Base-by-base conservation (phyloP, 352 stramenopile genomes). In the Pythium aristosporum region DNA sequence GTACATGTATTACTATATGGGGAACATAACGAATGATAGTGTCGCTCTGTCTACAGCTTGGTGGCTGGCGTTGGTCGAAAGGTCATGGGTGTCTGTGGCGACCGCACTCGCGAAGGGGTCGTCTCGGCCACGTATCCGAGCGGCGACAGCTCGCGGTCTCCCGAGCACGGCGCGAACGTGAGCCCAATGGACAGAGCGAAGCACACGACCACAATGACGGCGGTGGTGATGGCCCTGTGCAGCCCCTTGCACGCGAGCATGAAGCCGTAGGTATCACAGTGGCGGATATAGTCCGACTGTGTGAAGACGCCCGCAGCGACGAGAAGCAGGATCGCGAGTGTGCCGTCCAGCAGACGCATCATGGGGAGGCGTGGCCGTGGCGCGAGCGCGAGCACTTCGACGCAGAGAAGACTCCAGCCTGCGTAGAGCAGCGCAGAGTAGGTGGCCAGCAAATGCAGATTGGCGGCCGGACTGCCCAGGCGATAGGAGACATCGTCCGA, bases 191-290 rank as follows among this genome's bases (percentile, higher is more conserved):
- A 56, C 20, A n/a, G 43, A 25, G 16, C 36, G n/a, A 67, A 57
- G n/a, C 49, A 46, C 52, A 56, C 41, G 8, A 52, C 23, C 52
- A 52, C 48, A 11, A 59, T 2, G 52, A 44, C 50, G 15, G 46
- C 44, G 11, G 53, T 16, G 28, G n/a, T 23, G 11, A 62, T 36
- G 41, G 61, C 46, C 6, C 30, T 15, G n/a, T 23, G 9, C 10
- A 67, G 51, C 25, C 36, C 57, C 36, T 36, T 28, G 52, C 61
- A 67, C 28, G 25, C 41, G 30, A 67, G 23, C 52, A 49, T 57
- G 9, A 52, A 46, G 20, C 42, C 61, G 21, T 67, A 67, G 21
- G n/a, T 47, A 3, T 68, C 53, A 50, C 62, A 68, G 20, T 68
- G 36, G 20, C 16, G 50, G 25, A 63, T 46, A 25, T 59, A 59